Base-by-base conservation (phyloP, 495 filamentous ascomycete species). In the Aspergillus hancockii region DNA sequence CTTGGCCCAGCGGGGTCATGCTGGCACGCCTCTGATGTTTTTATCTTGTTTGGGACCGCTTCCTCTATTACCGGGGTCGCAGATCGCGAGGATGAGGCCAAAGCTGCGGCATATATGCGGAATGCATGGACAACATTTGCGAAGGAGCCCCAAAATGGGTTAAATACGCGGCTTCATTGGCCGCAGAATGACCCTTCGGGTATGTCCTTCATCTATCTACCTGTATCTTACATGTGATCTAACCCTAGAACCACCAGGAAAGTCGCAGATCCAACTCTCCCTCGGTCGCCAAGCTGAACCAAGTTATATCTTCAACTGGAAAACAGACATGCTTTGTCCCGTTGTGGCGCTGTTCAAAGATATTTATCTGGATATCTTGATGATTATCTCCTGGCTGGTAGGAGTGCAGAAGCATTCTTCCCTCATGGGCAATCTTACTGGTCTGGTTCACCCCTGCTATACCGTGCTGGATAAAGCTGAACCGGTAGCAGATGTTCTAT, bases 101-200 rank as follows among this genome's bases (percentile, higher is more conserved):
- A 58, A 40, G 60, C 55, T 12, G 55, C 49, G 30, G 51, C 34
- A 41, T 76, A 75, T 30, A 69, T 79, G 55, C 67, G 73, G 8
- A 65, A 67, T 3, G 79, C 77, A 12, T 80, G 79, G 77, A 68
- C 75, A 3, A 66, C 75, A 0, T 81, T 82, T 55, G 79, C 75
- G 16, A 76, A 74, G 53, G 68, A 79, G 58, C 79, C 79, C 6
- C 45, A 28, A 13, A 65, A 61, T 10, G 77, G 75, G 13, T 56
- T 81, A 28, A 66, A 41, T 19, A 41, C 32, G 9, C 36, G 52
- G 14, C 34, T 59, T 16, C 9, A 23, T 13, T 59, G 58, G 58
- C 51, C 51, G 4, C 49, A 55, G 22, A 55, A 49, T 25, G 30
- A 60, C 18, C 13, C 16, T 5, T 12, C 14, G 18, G 49, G 58